phyloP scores from a whole-genome alignment of 2,329 filamentous ascomycete genomes.

The Alternaria sp. region DNA sequence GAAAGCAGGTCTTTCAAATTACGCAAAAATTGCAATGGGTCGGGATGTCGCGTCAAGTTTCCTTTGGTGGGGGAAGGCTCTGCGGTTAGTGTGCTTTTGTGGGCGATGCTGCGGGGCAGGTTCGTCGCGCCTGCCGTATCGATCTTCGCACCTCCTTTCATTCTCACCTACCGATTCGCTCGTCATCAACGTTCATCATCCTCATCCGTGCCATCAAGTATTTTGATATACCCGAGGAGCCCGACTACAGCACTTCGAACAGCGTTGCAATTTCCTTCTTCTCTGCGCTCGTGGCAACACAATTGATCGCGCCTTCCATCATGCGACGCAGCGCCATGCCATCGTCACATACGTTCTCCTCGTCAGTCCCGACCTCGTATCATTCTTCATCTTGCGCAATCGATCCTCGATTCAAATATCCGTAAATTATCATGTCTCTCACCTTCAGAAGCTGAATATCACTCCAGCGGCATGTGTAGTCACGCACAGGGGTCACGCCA shows the following conservation, averaged over 20 bases:
- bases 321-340: rapidly evolving
- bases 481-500: rapidly evolving
- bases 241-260: no score
- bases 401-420: no score
- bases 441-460: neutral
- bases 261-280: no score
- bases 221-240: no score
- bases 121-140: conserved; percentile 22
- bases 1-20: neutral
- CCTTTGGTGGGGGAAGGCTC: conserved; percentile 25
- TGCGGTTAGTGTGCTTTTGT: conserved; percentile 36
- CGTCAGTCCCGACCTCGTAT: neutral
- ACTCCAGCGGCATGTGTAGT: rapidly evolving
- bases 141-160: neutral
- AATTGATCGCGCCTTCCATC: neutral
- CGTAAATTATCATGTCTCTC: neutral
- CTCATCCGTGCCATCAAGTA: neutral
- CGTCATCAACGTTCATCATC: neutral
- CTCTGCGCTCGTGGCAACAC: no score
- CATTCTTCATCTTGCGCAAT: rapidly evolving
- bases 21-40: neutral
- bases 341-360: neutral
- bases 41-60: conserved; percentile 8
- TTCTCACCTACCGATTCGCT: neutral
- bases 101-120: conserved; percentile 37